These are phyloP conservation scores for Pelargonium fulgidum DNA, from an alignment of 441 rosid species.

Conservation along the genomic window DNA sequence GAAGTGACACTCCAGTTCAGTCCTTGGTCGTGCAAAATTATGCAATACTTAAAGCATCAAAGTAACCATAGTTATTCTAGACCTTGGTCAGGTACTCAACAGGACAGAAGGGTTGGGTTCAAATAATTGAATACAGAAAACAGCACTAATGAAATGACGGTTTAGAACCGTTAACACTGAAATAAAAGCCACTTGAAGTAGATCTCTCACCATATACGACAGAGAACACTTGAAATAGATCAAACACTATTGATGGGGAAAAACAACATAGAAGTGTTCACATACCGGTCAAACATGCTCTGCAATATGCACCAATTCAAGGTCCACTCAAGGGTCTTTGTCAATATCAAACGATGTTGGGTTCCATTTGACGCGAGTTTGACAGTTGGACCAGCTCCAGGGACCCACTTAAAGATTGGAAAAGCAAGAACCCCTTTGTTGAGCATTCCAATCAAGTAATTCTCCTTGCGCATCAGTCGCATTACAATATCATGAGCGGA, in stretches of 20 bases:
- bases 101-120: not conserved
- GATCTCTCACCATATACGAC: not conserved
- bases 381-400: conserved; percentile 84
- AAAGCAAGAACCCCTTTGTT: conserved; percentile 94
- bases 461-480: conserved; percentile 99
- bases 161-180: not conserved
- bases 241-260: not conserved
- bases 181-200: not conserved
- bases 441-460: conserved; percentile 95
- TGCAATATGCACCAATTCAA: conserved; percentile 97
- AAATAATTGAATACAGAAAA: no score
- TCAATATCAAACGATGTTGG: conserved; percentile 52
- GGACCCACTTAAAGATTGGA: conserved; percentile 77
- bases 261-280: not conserved
- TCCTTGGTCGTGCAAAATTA: not conserved
- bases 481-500: conserved; percentile 84
- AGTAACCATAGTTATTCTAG: no score
- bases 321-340: conserved; percentile 97
- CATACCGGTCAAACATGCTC: conserved; percentile 98
- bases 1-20: not conserved
- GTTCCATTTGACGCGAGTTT: conserved; percentile 47
- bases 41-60: not conserved
- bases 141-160: not conserved
- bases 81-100: not conserved
- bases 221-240: not conserved